A percentile compares a stretch with the other conserved stretches of the same genome.
phyloP scores from a whole-genome alignment of 1,284 basidiomycete genomes.

The Trametes pubescens region DNA sequence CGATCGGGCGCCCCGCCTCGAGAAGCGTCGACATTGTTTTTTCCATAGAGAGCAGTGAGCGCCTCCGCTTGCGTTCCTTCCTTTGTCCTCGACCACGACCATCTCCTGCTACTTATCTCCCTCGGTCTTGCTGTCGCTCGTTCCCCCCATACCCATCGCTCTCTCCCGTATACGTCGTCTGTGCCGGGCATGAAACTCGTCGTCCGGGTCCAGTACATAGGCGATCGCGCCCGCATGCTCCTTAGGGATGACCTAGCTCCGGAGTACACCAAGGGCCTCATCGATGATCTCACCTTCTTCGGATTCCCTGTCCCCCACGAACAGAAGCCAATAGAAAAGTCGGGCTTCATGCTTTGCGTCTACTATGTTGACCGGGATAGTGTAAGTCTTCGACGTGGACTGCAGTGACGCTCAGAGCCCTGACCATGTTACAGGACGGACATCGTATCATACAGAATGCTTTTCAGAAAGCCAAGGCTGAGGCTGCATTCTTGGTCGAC shows the following conservation, averaged over 20 bases:
- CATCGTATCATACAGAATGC: conserved; percentile 29
- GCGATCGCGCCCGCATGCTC: conserved; percentile 32
- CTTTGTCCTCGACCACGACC: conserved; percentile 17
- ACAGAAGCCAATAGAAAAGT: conserved; percentile 33
- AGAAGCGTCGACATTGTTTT: conserved; percentile 16
- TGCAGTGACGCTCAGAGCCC: not conserved
- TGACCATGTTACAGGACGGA: conserved; percentile 15
- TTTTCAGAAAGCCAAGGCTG: conserved; percentile 27
- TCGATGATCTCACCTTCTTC: conserved; percentile 30
- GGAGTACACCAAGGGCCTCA: conserved; percentile 32
- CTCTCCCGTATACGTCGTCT: not conserved
- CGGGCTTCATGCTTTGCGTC: conserved; percentile 33
- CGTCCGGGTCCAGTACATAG: conserved; percentile 34
- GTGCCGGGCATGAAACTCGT: conserved; percentile 29
- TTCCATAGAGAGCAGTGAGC: conserved; percentile 9
- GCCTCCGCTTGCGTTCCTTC: conserved; percentile 6
- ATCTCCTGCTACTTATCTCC: conserved; percentile 7
- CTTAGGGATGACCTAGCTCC: conserved; percentile 30
- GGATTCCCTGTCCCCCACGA: conserved; percentile 31
- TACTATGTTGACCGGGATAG: conserved; percentile 31
- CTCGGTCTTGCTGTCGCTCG: not conserved
- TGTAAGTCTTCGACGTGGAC: conserved; percentile 15
- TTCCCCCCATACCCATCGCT: too few species aligned
- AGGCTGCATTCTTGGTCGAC: conserved; percentile 22
- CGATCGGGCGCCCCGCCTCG: conserved; percentile 11